These are phyloP conservation scores for Stenogyne calaminthoides DNA, from an alignment of 305 asterid genomes.

Conservation along the genomic window DNA sequence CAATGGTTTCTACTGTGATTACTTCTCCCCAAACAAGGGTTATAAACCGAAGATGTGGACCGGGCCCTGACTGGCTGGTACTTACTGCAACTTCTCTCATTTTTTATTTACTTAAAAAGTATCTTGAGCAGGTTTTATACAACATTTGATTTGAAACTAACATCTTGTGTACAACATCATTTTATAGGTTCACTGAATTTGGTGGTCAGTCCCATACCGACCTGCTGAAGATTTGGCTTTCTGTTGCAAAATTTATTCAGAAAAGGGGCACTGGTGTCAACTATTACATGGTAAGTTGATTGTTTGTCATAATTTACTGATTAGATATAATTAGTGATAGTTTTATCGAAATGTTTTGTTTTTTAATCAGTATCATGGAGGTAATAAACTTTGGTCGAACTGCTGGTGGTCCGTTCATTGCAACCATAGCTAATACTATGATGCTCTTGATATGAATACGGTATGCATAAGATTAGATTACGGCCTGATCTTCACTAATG, in stretches of 20 bases:
- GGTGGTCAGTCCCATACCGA: constrained; percentile 97
- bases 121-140: background rate
- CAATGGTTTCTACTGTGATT: constrained; percentile 95
- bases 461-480: constrained; percentile 38
- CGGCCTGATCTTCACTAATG: background rate
- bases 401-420: constrained; percentile 96
- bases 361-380: constrained; percentile 79
- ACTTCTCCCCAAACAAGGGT: constrained; percentile 92
- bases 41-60: constrained; percentile 99
- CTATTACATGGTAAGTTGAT: constrained; percentile 81
- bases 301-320: constrained; percentile 3
- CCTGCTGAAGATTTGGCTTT: constrained; percentile 97
- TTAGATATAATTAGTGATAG: constrained; percentile 11
- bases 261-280: constrained; percentile 88
- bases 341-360: constrained; percentile 20
- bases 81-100: constrained; percentile 8
- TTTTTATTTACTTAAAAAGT: background rate
- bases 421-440: constrained; percentile 97
- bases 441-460: constrained; percentile 96
- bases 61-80: constrained; percentile 99
- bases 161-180: background rate
- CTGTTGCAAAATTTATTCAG: constrained; percentile 91
- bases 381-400: constrained; percentile 96
- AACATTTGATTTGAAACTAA: background rate
- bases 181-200: constrained; percentile 88